phyloP scores from a whole-genome alignment of 2,329 filamentous ascomycete species.

The Ramularia collo-cygni region DNA sequence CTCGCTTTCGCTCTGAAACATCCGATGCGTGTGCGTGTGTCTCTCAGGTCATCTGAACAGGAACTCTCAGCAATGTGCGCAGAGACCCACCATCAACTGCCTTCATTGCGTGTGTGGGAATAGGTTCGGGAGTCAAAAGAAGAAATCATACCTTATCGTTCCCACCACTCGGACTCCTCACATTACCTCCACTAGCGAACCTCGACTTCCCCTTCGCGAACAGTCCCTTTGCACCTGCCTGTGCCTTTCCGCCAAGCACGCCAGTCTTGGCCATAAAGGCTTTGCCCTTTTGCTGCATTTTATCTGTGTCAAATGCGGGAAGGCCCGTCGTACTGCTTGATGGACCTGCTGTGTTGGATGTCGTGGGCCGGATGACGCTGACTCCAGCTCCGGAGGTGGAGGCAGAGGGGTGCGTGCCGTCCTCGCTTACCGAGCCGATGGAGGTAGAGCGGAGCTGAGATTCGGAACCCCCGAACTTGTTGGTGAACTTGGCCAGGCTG shows the following conservation, averaged over 20 bases:
- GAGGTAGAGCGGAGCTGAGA: slow-evolving; percentile 8
- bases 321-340: slow-evolving; percentile 7
- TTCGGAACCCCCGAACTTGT: slow-evolving; percentile 15
- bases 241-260: slow-evolving; percentile 58
- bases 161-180: slow-evolving; percentile 51
- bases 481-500: slow-evolving; percentile 16
- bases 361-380: not conserved
- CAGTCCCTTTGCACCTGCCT: slow-evolving; percentile 80
- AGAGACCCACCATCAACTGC: not conserved
- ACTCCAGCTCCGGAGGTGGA: slow-evolving; percentile 8
- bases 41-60: too few species aligned
- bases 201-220: slow-evolving; percentile 87
- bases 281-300: slow-evolving; percentile 75
- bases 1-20: too few species aligned
- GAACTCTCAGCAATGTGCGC: slow-evolving; percentile 15
- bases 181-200: slow-evolving; percentile 40
- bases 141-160: slow-evolving; percentile 81
- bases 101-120: not conserved
- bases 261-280: slow-evolving; percentile 81
- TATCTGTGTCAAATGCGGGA: slow-evolving; percentile 23
- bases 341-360: slow-evolving; percentile 4
- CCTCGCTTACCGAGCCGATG: slow-evolving; percentile 18
- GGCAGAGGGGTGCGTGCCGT: too few species aligned
- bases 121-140: slow-evolving; percentile 26
- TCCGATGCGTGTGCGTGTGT: not conserved